phyloP scores from a whole-genome alignment of 2,329 filamentous ascomycete species.

The Anisogramma anomala region DNA sequence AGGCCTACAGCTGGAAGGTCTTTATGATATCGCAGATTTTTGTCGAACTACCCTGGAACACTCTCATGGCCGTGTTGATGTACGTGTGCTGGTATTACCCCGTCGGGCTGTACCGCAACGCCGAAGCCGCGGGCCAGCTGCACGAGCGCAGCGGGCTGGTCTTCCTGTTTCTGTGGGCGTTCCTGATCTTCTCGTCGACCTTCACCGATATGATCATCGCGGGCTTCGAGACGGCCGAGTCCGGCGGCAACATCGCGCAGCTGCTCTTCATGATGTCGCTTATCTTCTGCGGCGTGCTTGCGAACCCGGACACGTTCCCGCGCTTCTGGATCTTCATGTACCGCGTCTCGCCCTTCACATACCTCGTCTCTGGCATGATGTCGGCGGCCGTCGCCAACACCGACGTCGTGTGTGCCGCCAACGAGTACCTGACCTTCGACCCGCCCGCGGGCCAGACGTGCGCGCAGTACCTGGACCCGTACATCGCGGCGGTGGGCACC shows the following conservation, averaged over 20 bases:
- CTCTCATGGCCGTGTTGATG: slow-evolving; percentile 50
- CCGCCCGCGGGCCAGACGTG: slow-evolving; percentile 45
- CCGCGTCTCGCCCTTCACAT: slow-evolving; percentile 59
- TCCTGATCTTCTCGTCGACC: slow-evolving; percentile 56
- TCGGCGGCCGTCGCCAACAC: slow-evolving; percentile 52
- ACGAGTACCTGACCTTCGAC: slow-evolving; percentile 53
- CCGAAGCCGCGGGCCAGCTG: slow-evolving; percentile 37
- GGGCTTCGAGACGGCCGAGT: slow-evolving; percentile 53
- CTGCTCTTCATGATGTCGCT: slow-evolving; percentile 52
- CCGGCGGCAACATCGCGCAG: slow-evolving; percentile 54
- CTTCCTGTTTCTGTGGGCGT: slow-evolving; percentile 53
- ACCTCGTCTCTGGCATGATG: slow-evolving; percentile 56
- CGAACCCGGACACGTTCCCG: slow-evolving; percentile 44
- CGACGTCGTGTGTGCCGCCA: slow-evolving; percentile 45
- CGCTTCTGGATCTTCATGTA: slow-evolving; percentile 68
- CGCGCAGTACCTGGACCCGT: slow-evolving; percentile 39
- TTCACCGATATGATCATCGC: slow-evolving; percentile 56
- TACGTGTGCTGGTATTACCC: slow-evolving; percentile 62
- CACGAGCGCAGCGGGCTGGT: slow-evolving; percentile 51
- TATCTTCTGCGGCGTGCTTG: slow-evolving; percentile 56
- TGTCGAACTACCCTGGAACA: slow-evolving; percentile 61
- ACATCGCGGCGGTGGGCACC: slow-evolving; percentile 29
- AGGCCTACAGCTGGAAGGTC: slow-evolving; percentile 58
- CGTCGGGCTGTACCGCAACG: slow-evolving; percentile 51
- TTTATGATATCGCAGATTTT: slow-evolving; percentile 56